Conservation (phyloP, 202 grass and related monocot genomes). For the Panicum virgatum region DNA sequence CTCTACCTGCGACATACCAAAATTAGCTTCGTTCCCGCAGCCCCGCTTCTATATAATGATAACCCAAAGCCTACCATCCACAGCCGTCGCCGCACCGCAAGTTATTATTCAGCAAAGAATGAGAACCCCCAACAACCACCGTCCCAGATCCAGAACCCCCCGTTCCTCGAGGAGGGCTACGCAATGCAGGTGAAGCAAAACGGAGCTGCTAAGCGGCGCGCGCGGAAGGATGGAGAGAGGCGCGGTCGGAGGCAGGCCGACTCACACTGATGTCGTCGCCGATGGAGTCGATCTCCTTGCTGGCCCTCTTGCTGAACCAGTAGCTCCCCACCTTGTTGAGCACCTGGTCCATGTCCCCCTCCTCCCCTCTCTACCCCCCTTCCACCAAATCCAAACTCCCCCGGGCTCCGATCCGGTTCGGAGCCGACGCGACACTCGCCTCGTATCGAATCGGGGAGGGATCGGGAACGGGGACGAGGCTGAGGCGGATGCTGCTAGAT, state of each 20-base stretch:
- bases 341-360: slow-evolving; percentile 75
- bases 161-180: neutral
- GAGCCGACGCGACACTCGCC: neutral
- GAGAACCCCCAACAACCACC: neutral
- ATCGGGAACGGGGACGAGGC: neutral
- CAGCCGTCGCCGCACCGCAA: neutral
- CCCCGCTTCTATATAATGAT: neutral
- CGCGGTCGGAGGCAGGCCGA: neutral
- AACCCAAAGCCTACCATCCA: neutral
- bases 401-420: neutral
- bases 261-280: slow-evolving; percentile 80
- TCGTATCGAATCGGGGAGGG: neutral
- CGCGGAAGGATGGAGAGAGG: too few species aligned
- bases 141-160: slow-evolving; percentile 14
- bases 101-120: neutral
- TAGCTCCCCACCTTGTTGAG: slow-evolving; percentile 94
- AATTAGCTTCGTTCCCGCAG: neutral
- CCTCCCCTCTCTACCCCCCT: neutral
- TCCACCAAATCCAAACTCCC: neutral
- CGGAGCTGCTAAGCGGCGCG: neutral
- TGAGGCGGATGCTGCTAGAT: neutral
- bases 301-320: slow-evolving; percentile 90
- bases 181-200: slow-evolving; percentile 8
- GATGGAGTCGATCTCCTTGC: slow-evolving; percentile 92
- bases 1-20: neutral